These are phyloP conservation scores for Ascocoryne sarcoides DNA, from an alignment of 2,329 filamentous ascomycete genomes.

Conservation along the genomic window DNA sequence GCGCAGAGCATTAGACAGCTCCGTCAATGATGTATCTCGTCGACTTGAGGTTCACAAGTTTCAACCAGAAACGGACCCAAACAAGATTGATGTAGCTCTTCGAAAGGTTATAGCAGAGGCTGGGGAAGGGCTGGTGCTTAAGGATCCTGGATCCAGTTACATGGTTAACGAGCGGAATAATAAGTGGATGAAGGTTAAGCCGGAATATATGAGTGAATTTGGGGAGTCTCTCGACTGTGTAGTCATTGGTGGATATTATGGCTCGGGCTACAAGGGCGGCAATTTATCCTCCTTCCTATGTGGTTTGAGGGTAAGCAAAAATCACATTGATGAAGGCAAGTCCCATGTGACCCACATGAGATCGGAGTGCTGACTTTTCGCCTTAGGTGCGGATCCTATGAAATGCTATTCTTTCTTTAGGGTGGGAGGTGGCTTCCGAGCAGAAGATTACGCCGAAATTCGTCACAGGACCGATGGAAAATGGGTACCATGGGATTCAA, in stretches of 20 bases:
- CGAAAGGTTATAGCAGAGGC: slow-evolving; percentile 78
- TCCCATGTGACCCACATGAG: too few species aligned
- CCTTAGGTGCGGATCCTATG: slow-evolving; percentile 48
- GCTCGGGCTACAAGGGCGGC: slow-evolving; percentile 77
- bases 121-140: slow-evolving; percentile 84
- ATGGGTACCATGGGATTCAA: slow-evolving; percentile 78
- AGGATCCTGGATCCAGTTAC: slow-evolving; percentile 85
- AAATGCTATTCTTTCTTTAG: slow-evolving; percentile 95
- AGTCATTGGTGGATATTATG: slow-evolving; percentile 87
- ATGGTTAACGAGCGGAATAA: slow-evolving; percentile 82
- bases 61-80: slow-evolving; percentile 53
- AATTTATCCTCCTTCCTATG: slow-evolving; percentile 82
- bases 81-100: slow-evolving; percentile 70
- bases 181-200: slow-evolving; percentile 98
- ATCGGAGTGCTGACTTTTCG: too few species aligned
- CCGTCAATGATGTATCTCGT: slow-evolving; percentile 60
- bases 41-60: slow-evolving; percentile 78
- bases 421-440: slow-evolving; percentile 87
- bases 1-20: slow-evolving; percentile 61
- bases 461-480: slow-evolving; percentile 81
- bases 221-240: slow-evolving; percentile 88
- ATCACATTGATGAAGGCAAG: slow-evolving; percentile 44
- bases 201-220: slow-evolving; percentile 95
- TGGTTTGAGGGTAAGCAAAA: slow-evolving; percentile 67
- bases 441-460: slow-evolving; percentile 76